A percentile compares a stretch with the other conserved stretches of the same genome.
phyloP scores from a whole-genome alignment of 2,329 filamentous ascomycete genomes.

The Pochonia chlamydosporia region DNA sequence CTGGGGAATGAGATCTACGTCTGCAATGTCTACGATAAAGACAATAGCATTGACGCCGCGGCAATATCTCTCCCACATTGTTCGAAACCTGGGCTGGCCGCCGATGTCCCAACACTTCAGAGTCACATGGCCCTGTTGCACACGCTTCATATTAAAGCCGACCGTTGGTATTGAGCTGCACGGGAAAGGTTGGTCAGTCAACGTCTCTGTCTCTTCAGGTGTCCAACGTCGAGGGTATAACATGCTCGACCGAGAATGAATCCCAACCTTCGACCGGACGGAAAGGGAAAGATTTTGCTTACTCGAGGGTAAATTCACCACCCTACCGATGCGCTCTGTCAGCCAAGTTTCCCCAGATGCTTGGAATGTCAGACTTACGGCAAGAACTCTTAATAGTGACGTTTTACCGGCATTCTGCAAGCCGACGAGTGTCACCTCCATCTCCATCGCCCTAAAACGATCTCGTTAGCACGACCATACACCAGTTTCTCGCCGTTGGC shows the following conservation, averaged over 20 bases:
- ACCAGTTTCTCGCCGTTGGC: constrained; percentile 4
- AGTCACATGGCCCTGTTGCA: constrained; percentile 96
- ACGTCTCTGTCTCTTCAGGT: neutral
- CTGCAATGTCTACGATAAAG: constrained; percentile 96
- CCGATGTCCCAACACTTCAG: constrained; percentile 99
- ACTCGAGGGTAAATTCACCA: constrained; percentile 98
- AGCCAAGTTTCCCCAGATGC: constrained; percentile 11
- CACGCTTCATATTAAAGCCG: constrained; percentile 98
- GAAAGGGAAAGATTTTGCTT: constrained; percentile 36
- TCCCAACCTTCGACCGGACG: neutral
- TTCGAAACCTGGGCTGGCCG: constrained; percentile 91
- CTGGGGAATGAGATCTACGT: constrained; percentile 70
- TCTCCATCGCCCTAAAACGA: constrained; percentile 79
- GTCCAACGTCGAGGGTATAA: neutral
- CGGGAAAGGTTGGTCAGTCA: constrained; percentile 32
- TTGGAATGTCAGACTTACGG: constrained; percentile 58
- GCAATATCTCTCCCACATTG: constrained; percentile 99
- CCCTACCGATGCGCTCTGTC: constrained; percentile 52
- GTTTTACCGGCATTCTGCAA: constrained; percentile 98
- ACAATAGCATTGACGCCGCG: constrained; percentile 96
- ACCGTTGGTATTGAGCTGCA: constrained; percentile 94
- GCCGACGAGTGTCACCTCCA: constrained; percentile 99
- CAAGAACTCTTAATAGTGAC: constrained; percentile 84
- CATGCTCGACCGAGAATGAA: neutral
- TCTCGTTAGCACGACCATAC: constrained; percentile 15